phyloP scores from a whole-genome alignment of 768 basidiomycete genomes.

The Auriculariales sp. region DNA sequence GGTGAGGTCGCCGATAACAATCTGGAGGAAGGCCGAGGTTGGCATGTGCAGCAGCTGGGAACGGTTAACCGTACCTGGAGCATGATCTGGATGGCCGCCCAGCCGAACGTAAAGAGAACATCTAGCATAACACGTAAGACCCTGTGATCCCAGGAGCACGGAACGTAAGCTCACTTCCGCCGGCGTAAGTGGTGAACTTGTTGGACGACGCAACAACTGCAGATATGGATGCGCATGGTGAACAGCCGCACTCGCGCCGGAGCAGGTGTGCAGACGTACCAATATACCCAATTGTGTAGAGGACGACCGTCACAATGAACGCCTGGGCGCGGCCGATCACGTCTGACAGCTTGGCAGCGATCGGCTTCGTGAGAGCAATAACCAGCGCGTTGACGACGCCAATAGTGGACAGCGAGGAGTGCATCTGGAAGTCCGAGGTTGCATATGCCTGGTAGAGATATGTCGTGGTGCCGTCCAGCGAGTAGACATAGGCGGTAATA shows the following conservation, averaged over 20 bases:
- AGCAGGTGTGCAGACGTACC: not conserved
- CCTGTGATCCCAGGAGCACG: conserved; percentile 13
- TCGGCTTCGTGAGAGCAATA: conserved; percentile 42
- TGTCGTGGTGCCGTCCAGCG: conserved; percentile 57
- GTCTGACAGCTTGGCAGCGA: conserved; percentile 63
- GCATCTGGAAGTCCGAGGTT: conserved; percentile 34
- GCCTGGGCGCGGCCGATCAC: conserved; percentile 52
- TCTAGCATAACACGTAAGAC: conserved; percentile 21
- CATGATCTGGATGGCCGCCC: not conserved
- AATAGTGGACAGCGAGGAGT: conserved; percentile 41
- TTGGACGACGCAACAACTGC: conserved; percentile 37
- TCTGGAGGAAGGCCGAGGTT: conserved; percentile 31
- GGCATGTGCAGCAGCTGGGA: conserved; percentile 12
- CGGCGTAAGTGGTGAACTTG: conserved; percentile 29
- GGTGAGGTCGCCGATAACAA: conserved; percentile 49
- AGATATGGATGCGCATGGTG: conserved; percentile 15
- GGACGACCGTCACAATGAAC: conserved; percentile 34
- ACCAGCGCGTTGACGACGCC: conserved; percentile 40
- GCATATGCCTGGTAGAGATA: conserved; percentile 48
- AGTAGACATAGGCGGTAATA: conserved; percentile 64
- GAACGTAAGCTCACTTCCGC: conserved; percentile 17
- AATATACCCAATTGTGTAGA: conserved; percentile 43
- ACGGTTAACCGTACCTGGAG: not conserved
- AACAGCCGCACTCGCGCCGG: not conserved
- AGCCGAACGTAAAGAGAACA: conserved; percentile 40